Base-by-base conservation (phyloP, 73 alveolate species). In the Paramecium caudatum region DNA sequence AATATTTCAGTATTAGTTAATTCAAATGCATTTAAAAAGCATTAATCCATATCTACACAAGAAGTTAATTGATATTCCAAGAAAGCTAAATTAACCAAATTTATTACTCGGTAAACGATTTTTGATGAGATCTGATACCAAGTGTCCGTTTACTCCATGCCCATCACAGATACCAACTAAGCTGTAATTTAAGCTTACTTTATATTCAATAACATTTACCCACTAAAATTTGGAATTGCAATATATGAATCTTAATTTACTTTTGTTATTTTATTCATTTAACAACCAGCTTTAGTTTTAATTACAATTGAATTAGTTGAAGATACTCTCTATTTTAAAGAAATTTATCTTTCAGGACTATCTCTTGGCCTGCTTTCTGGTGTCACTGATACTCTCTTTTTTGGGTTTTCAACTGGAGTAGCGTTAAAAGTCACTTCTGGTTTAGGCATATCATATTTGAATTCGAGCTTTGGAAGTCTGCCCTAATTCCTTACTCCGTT, bases 151-250 rank as follows among this genome's bases (percentile, higher is more conserved):
- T 15, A 63, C 68, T 62, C 93, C 93, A 25, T 86, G 93, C 0
- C 93, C 93, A 86, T 86, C 93, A 21, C 87, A 70, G 41, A 86
- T 78, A 30, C 86, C 93, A 83, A 83, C 47, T 15, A 47, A 83
- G 12, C 32, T 37, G 33, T 19, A 37, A 61, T 55, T 55, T 27
- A 48, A 55, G 30, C 82, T 70, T 30, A 10, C 80, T 65, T 55
- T 32, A 83, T 65, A 7, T 55, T 27, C 61, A 45, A 46, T 16
- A 30, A 68, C 34, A n/a, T 34, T 13, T 68, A 68, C 84, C 50
- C 21, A n/a, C 34, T 17, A 13, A 68, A 32, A 68, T 68, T 68
- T 68, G 92, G 92, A 61, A 55, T 37, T 0, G 46, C 41, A 0
- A 83, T 83, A 0, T 83, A 83, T 30, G 92, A 36, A 55, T 83